phyloP scores from a whole-genome alignment of 768 basidiomycete genomes.

The Postia placenta region DNA sequence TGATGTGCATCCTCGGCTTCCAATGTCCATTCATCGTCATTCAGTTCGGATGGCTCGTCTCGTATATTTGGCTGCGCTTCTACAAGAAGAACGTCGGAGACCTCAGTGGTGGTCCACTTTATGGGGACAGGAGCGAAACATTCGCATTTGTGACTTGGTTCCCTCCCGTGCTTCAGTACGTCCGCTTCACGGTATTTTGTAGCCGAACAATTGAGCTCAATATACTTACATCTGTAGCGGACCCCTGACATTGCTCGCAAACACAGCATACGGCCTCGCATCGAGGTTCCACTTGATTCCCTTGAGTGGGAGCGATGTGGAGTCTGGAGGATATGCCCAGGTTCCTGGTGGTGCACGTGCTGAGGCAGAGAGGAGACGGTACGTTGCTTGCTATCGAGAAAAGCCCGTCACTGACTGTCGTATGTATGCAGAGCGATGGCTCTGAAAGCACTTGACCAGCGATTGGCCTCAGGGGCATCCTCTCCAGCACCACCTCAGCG shows the following conservation, averaged over 20 bases:
- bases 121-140: constrained; percentile 95
- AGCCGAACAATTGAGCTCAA: constrained; percentile 5
- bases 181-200: not conserved
- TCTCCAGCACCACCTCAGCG: constrained; percentile 16
- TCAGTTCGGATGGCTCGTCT: constrained; percentile 98
- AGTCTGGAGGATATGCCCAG: constrained; percentile 64
- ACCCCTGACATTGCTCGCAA: constrained; percentile 63
- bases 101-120: constrained; percentile 55
- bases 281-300: constrained; percentile 74
- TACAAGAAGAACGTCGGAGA: constrained; percentile 84
- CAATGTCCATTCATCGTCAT: constrained; percentile 90
- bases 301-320: constrained; percentile 53
- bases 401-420: too few relatives aligned
- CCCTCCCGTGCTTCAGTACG: constrained; percentile 92
- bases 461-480: constrained; percentile 58
- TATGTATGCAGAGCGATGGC: constrained; percentile 77
- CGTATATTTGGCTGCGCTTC: constrained; percentile 94
- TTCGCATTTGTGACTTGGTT: constrained; percentile 96
- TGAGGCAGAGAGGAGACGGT: constrained; percentile 95
- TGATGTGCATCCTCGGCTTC: constrained; percentile 76
- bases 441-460: constrained; percentile 92
- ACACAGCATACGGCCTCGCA: constrained; percentile 60
- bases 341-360: constrained; percentile 87
- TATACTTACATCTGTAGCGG: constrained; percentile 45
- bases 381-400: constrained; percentile 20